phyloP scores from a whole-genome alignment of 1,139 yeast species.

The Diutina rugosa region DNA sequence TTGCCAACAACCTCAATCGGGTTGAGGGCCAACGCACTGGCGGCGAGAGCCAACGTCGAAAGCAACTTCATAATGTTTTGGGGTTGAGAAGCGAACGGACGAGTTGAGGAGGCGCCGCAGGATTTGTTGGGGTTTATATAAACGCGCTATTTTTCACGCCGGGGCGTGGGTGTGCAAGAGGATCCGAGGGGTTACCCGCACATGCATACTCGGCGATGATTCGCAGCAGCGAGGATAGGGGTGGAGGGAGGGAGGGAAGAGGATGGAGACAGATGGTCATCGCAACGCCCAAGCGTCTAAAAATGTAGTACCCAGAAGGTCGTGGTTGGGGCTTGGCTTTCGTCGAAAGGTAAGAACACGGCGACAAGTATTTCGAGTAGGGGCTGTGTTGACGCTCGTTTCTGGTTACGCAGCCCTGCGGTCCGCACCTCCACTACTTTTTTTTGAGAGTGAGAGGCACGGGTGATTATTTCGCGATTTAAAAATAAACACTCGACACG shows the following conservation, averaged over 20 bases:
- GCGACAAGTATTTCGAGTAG: neutral
- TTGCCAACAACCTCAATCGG: conserved; percentile 51
- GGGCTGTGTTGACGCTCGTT: neutral
- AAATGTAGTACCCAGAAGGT: too few relatives aligned
- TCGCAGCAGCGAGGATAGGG: too few relatives aligned
- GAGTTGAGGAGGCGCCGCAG: neutral
- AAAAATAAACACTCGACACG: neutral
- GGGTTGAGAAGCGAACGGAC: neutral
- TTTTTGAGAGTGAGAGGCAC: neutral
- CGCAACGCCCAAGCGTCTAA: too few relatives aligned
- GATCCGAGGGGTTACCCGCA: neutral
- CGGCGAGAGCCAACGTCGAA: conserved; percentile 1
- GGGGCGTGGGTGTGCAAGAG: neutral
- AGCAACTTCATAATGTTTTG: neutral
- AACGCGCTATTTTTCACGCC: neutral
- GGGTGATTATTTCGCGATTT: neutral
- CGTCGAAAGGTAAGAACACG: too few relatives aligned
- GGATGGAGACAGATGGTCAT: too few relatives aligned
- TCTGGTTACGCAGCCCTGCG: neutral
- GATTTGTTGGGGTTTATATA: neutral
- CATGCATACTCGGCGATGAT: neutral
- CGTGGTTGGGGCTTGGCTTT: too few relatives aligned
- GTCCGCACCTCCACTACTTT: neutral
- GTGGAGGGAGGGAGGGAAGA: too few relatives aligned
- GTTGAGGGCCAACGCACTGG: neutral